Conservation (phyloP, 2,329 filamentous ascomycete genomes). For the Chaetothyriales sp. region DNA sequence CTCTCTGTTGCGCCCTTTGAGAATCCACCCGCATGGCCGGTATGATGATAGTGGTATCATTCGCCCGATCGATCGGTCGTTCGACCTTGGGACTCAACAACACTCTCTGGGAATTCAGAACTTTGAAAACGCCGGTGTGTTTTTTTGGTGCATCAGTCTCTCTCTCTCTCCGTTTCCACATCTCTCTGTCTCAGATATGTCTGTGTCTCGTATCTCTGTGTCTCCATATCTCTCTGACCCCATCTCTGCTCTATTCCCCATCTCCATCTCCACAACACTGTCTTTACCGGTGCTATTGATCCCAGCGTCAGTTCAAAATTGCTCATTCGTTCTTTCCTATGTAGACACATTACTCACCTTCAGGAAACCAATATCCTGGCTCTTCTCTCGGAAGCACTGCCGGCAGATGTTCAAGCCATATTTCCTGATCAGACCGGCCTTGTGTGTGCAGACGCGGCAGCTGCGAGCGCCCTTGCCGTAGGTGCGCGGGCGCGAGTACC, state of each 20-base stretch:
- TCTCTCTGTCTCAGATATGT: neutral
- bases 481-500: conserved; percentile 92
- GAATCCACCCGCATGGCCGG: too few species aligned
- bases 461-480: conserved; percentile 19
- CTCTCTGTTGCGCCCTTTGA: neutral
- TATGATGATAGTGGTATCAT: neutral
- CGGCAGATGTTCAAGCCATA: conserved; percentile 77
- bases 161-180: neutral
- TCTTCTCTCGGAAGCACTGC: conserved; percentile 59
- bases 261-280: neutral
- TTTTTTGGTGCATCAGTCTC: neutral
- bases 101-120: neutral
- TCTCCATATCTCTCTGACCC: neutral
- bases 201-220: neutral
- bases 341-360: conserved; percentile 36
- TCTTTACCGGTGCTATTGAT: neutral
- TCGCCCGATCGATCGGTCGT: neutral
- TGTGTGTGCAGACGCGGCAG: conserved; percentile 74
- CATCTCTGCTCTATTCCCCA: neutral
- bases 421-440: conserved; percentile 98
- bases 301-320: neutral
- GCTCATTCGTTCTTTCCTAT: neutral
- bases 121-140: neutral
- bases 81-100: neutral
- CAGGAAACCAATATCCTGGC: conserved; percentile 53